Percentiles rank a stretch among this genome's conserved stretches.
Evolutionary conservation across 176 grass and related monocot species (phyloP).

Genomic region (Zoysia japonica): DNA sequence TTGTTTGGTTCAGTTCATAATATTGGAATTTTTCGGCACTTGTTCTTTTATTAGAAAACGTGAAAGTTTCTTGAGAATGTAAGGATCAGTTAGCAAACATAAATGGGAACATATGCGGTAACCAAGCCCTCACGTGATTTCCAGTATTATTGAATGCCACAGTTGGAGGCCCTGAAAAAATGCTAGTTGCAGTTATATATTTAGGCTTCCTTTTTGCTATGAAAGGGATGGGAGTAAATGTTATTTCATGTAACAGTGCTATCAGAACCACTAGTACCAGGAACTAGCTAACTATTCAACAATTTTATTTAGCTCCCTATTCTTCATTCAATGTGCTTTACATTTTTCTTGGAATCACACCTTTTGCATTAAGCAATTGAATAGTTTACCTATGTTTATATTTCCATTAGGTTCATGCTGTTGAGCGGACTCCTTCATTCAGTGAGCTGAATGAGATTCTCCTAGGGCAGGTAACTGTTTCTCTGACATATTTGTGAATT

Average conservation of each 20-base stretch:
- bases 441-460: conserved; percentile 98
- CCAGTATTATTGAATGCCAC: too few species aligned
- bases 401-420: conserved; percentile 77
- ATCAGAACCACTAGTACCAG: not conserved
- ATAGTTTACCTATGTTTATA: conserved; percentile 27
- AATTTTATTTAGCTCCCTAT: not conserved
- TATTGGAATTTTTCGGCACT: too few species aligned
- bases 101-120: too few species aligned
- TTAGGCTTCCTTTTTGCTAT: too few species aligned
- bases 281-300: not conserved
- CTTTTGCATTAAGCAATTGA: not conserved
- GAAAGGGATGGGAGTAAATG: too few species aligned
- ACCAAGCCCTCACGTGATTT: too few species aligned
- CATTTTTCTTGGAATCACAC: not conserved
- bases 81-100: too few species aligned
- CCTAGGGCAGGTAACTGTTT: conserved; percentile 81
- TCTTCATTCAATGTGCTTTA: not conserved
- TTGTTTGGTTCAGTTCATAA: too few species aligned
- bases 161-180: too few species aligned
- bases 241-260: conserved; percentile 18
- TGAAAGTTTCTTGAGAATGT: too few species aligned
- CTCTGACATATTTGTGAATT: conserved; percentile 18
- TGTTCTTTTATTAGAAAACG: too few species aligned
- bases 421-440: conserved; percentile 95
- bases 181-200: too few species aligned